A percentile compares a stretch with the other conserved stretches of the same genome.
These are phyloP conservation scores for Nectriaceae sp. DNA, from an alignment of 2,329 filamentous ascomycete species.

Conservation along the genomic window DNA sequence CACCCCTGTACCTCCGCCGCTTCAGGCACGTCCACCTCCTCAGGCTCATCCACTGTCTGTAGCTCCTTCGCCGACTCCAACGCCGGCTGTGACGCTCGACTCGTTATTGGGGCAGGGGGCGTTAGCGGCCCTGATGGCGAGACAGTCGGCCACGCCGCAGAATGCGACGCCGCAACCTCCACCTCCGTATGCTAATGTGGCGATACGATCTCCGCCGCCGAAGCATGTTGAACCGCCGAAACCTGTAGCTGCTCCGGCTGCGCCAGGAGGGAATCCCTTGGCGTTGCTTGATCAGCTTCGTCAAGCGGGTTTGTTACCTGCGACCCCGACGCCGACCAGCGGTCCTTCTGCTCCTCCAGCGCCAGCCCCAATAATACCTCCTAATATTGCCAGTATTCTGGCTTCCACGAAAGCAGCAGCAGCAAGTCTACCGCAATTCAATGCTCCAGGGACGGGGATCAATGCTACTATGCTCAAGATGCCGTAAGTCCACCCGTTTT, in stretches of 20 bases:
- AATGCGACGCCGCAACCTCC: slow-evolving; percentile 46
- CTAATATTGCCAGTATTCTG: slow-evolving; percentile 39
- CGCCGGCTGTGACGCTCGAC: slow-evolving; percentile 51
- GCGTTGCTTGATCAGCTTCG: slow-evolving; percentile 68
- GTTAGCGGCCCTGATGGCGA: slow-evolving; percentile 59
- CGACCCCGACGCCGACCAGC: slow-evolving; percentile 32
- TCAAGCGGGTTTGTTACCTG: slow-evolving; percentile 64
- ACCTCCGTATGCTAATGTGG: slow-evolving; percentile 36
- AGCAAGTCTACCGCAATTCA: slow-evolving; percentile 24
- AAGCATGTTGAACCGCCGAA: slow-evolving; percentile 40
- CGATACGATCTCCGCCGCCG: slow-evolving; percentile 53
- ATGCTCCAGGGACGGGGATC: slow-evolving; percentile 56
- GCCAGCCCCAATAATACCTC: slow-evolving; percentile 34
- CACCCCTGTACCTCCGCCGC: slow-evolving; percentile 40
- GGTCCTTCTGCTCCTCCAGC: slow-evolving; percentile 34
- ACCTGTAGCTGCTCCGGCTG: slow-evolving; percentile 32
- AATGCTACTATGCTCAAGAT: slow-evolving; percentile 68
- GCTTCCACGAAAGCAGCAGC: slow-evolving; percentile 34
- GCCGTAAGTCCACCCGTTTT: slow-evolving; percentile 54
- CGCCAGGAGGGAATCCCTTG: slow-evolving; percentile 49
- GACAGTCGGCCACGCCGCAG: slow-evolving; percentile 53
- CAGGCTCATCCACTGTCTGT: slow-evolving; percentile 38
- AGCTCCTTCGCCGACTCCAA: slow-evolving; percentile 32
- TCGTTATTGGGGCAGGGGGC: slow-evolving; percentile 61
- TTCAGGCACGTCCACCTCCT: slow-evolving; percentile 32